Conservation (phyloP, 2,329 filamentous ascomycete species). For the Chlorencoelia australis region DNA sequence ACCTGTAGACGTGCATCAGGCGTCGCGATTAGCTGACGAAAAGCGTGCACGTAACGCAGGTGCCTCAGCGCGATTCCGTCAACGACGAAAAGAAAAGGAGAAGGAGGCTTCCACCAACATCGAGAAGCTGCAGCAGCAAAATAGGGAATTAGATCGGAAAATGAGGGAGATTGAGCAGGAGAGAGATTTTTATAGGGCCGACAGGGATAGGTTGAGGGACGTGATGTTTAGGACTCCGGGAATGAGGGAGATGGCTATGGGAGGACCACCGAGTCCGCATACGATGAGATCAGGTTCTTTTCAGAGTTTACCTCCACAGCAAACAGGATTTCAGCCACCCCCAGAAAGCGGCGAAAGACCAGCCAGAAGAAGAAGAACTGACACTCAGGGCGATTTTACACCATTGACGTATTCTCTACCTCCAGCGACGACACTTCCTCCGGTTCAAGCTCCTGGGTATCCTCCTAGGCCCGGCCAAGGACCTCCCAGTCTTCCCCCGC, state of each 20-base stretch:
- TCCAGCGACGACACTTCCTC: slow-evolving; percentile 22
- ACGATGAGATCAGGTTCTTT: slow-evolving; percentile 18
- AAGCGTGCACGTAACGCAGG: slow-evolving; percentile 79
- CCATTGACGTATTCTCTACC: slow-evolving; percentile 20
- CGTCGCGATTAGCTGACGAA: slow-evolving; percentile 73
- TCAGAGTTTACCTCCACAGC: slow-evolving; percentile 13
- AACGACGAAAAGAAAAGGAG: slow-evolving; percentile 74
- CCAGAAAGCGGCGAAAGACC: slow-evolving; percentile 18
- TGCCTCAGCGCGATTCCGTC: slow-evolving; percentile 72
- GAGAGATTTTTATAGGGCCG: slow-evolving; percentile 61
- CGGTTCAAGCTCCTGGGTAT: slow-evolving; percentile 18
- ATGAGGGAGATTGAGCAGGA: slow-evolving; percentile 48
- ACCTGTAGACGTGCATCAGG: slow-evolving; percentile 70
- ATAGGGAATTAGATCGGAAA: slow-evolving; percentile 51
- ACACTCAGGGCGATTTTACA: slow-evolving; percentile 23
- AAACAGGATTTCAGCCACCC: slow-evolving; percentile 13
- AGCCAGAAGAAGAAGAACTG: slow-evolving; percentile 24
- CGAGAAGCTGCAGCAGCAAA: slow-evolving; percentile 59
- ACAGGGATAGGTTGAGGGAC: slow-evolving; percentile 63
- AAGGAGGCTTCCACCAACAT: slow-evolving; percentile 61
- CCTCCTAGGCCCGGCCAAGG: slow-evolving; percentile 10
- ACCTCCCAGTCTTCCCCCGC: slow-evolving; percentile 21
- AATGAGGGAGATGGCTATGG: slow-evolving; percentile 41
- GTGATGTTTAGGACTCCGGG: slow-evolving; percentile 50
- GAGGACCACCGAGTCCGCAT: slow-evolving; percentile 42